Evolutionary conservation across 345 rosid genomes (phyloP).

Genomic region (Capsella bursapastoris): DNA sequence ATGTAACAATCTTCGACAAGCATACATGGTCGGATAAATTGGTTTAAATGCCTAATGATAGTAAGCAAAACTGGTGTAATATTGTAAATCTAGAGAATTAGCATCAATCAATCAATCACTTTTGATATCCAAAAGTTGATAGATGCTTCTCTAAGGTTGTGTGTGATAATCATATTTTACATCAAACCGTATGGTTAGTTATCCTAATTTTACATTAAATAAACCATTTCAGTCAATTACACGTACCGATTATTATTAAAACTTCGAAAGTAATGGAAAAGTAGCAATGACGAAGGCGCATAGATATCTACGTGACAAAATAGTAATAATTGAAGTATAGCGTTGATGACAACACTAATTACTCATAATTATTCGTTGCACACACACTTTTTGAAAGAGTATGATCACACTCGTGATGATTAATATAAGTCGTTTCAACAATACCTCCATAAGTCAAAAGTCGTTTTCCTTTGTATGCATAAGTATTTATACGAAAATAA

Average conservation of each 20-base stretch:
- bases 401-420: slow-evolving; percentile 2
- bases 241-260: background rate
- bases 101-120: background rate
- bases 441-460: background rate
- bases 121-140: background rate
- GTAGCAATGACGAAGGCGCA: background rate
- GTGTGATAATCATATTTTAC: background rate
- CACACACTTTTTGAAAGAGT: background rate
- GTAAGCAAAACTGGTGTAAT: background rate
- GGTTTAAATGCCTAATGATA: background rate
- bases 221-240: background rate
- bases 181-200: background rate
- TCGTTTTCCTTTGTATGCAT: background rate
- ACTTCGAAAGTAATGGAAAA: background rate
- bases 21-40: background rate
- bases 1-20: background rate
- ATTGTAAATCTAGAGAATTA: background rate
- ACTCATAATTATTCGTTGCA: slow-evolving; percentile 4
- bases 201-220: background rate
- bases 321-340: background rate
- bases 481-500: background rate
- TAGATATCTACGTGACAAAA: background rate
- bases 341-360: slow-evolving; percentile 6
- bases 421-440: too few species aligned
- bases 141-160: background rate